Evolutionary conservation across 2,329 filamentous ascomycete species (phyloP).

Genomic region (Cercospora sojina): DNA sequence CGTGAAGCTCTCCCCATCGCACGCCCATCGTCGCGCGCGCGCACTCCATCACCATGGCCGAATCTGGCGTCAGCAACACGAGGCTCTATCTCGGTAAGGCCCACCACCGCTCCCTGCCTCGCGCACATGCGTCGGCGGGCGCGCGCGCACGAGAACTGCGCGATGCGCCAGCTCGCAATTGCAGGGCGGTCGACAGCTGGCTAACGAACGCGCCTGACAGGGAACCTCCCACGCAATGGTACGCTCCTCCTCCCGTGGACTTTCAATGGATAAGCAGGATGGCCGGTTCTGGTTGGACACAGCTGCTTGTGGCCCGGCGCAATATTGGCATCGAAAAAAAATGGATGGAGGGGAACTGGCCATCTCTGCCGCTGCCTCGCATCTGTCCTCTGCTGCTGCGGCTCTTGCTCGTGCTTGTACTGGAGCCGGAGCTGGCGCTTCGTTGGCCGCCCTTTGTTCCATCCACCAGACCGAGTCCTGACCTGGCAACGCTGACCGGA

Average conservation of each 20-base stretch:
- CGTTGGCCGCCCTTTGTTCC: slow-evolving; percentile 16
- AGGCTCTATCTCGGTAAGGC: slow-evolving; percentile 67
- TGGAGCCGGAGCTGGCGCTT: slow-evolving; percentile 35
- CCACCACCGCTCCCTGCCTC: not conserved
- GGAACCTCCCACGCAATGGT: slow-evolving; percentile 96
- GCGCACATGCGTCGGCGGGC: slow-evolving; percentile 4
- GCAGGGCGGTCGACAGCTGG: slow-evolving; percentile 13
- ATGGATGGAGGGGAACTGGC: slow-evolving; percentile 24
- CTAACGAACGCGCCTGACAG: slow-evolving; percentile 39
- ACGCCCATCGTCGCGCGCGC: slow-evolving; percentile 4
- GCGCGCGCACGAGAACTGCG: not conserved
- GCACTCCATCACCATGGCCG: slow-evolving; percentile 58
- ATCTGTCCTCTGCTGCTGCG: slow-evolving; percentile 15
- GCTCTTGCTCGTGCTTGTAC: slow-evolving; percentile 17
- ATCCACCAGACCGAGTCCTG: slow-evolving; percentile 21
- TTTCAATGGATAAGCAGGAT: slow-evolving; percentile 31
- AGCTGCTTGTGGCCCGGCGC: slow-evolving; percentile 19
- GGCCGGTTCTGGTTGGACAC: slow-evolving; percentile 24
- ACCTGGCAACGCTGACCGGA: slow-evolving; percentile 48
- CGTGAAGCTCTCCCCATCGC: slow-evolving; percentile 4
- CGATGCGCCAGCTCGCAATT: slow-evolving; percentile 8
- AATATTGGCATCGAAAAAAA: slow-evolving; percentile 18
- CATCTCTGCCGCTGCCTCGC: slow-evolving; percentile 20
- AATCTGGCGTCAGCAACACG: slow-evolving; percentile 75
- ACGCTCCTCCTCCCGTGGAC: slow-evolving; percentile 47